Percentiles rank a stretch among this genome's conserved stretches.
phyloP scores from a whole-genome alignment of 129 eudicot species.

The Calendula officinalis region DNA sequence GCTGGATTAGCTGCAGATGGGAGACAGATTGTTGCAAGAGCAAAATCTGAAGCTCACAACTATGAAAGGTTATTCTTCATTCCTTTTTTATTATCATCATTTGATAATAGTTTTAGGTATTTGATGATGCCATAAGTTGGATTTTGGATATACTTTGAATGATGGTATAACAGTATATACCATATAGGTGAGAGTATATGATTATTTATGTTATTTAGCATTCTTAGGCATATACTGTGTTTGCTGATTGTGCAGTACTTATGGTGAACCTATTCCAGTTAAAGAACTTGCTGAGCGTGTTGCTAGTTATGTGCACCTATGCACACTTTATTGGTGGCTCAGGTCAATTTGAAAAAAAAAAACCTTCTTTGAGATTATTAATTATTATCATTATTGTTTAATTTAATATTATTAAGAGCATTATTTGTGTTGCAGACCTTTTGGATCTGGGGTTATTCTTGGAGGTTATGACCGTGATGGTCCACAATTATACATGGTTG shows the following conservation, averaged over 20 bases:
- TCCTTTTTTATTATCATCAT: neutral
- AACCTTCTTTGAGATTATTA: neutral
- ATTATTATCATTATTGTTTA: neutral
- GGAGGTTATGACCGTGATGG: conserved; percentile 99
- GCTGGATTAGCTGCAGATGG: conserved; percentile 99
- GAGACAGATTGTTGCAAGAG: conserved; percentile 92
- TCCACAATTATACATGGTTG: conserved; percentile 94
- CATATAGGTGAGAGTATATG: neutral
- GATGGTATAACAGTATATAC: neutral
- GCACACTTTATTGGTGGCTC: conserved; percentile 99
- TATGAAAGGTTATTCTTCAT: conserved; percentile 62
- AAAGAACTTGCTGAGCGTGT: conserved; percentile 97
- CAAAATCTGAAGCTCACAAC: conserved; percentile 89
- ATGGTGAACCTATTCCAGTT: conserved; percentile 92
- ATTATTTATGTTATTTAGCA: conserved; percentile 8
- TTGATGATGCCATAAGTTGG: conserved; percentile 8
- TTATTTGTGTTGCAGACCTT: conserved; percentile 63
- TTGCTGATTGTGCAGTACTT: conserved; percentile 47
- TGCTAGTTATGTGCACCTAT: conserved; percentile 93
- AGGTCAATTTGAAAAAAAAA: conserved; percentile 44
- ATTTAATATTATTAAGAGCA: conserved; percentile 10
- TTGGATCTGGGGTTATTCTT: conserved; percentile 89
- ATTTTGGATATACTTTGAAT: neutral
- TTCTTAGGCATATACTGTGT: neutral
- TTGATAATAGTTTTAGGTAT: neutral